A percentile compares a stretch with the other conserved stretches of the same genome.
Conservation (phyloP, 1,139 yeast species). For the Zygosaccharomyces pseudobailii region DNA sequence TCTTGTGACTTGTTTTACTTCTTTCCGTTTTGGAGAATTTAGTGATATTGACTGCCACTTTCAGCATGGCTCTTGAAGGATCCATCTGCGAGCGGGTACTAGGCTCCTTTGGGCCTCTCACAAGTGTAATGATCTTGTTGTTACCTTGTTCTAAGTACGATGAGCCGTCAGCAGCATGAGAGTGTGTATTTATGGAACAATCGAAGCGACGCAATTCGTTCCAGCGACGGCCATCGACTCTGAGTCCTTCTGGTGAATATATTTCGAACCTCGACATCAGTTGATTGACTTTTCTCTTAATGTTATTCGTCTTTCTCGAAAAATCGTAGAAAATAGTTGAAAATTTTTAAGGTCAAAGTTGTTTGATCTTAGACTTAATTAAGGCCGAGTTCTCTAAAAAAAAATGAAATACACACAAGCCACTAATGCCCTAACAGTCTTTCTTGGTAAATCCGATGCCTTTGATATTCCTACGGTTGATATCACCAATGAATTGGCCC, state of each 20-base stretch:
- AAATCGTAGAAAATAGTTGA: neutral
- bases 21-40: constrained; percentile 79
- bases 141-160: constrained; percentile 91
- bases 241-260: constrained; percentile 89
- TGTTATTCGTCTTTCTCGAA: neutral
- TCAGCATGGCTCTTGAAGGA: constrained; percentile 49
- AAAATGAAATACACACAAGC: neutral
- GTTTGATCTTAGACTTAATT: neutral
- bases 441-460: constrained; percentile 5
- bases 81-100: constrained; percentile 45
- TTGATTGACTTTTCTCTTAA: neutral
- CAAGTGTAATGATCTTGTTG: constrained; percentile 79
- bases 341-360: neutral
- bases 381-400: neutral
- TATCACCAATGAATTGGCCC: constrained; percentile 51
- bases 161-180: constrained; percentile 86
- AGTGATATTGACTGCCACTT: constrained; percentile 64
- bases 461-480: constrained; percentile 11
- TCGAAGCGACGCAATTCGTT: constrained; percentile 81
- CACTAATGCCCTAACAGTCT: neutral
- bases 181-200: constrained; percentile 82
- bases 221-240: constrained; percentile 93
- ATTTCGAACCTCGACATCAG: constrained; percentile 66
- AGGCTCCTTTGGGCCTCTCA: constrained; percentile 89
- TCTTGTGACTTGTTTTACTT: constrained; percentile 50